phyloP scores from a whole-genome alignment of 1,139 yeast species.

The Barnettozyma hawaiiensis region DNA sequence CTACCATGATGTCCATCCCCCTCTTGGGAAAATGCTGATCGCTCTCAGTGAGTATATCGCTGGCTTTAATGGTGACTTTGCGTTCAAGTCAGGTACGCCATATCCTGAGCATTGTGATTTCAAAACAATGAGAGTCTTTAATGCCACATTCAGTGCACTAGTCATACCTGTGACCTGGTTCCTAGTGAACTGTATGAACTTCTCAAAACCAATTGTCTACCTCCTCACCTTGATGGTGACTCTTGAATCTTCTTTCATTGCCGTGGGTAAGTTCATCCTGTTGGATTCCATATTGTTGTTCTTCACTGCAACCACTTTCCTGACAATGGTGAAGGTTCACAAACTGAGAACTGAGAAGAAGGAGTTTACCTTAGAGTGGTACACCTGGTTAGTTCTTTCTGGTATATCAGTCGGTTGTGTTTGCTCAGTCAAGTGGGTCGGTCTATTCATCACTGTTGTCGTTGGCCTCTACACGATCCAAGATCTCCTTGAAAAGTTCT shows the following conservation, averaged over 20 bases:
- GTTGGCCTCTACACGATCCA: slow-evolving; percentile 81
- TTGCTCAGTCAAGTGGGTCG: slow-evolving; percentile 94
- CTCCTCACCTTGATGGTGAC: slow-evolving; percentile 52
- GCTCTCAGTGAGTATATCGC: slow-evolving; percentile 66
- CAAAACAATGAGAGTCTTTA: slow-evolving; percentile 58
- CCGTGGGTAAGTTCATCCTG: slow-evolving; percentile 63
- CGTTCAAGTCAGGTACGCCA: slow-evolving; percentile 52
- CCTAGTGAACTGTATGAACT: slow-evolving; percentile 48
- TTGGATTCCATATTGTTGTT: slow-evolving; percentile 69
- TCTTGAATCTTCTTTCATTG: slow-evolving; percentile 62
- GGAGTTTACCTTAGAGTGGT: slow-evolving; percentile 43
- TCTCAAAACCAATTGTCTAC: slow-evolving; percentile 41
- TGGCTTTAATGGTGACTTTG: slow-evolving; percentile 60
- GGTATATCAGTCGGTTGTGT: slow-evolving; percentile 91
- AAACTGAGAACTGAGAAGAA: slow-evolving; percentile 31
- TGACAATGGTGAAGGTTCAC: slow-evolving; percentile 53
- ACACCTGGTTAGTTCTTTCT: slow-evolving; percentile 54
- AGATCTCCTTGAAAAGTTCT: slow-evolving; percentile 64
- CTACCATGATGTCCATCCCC: slow-evolving; percentile 78
- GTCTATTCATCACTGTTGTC: slow-evolving; percentile 74
- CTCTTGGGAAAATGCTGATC: slow-evolving; percentile 65
- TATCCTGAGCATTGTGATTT: slow-evolving; percentile 55
- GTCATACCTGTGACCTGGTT: slow-evolving; percentile 61
- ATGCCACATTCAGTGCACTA: slow-evolving; percentile 56
- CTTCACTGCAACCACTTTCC: slow-evolving; percentile 60